These are phyloP conservation scores for Thielaviopsis ethacetica DNA, from an alignment of 2,329 filamentous ascomycete species.

Conservation along the genomic window DNA sequence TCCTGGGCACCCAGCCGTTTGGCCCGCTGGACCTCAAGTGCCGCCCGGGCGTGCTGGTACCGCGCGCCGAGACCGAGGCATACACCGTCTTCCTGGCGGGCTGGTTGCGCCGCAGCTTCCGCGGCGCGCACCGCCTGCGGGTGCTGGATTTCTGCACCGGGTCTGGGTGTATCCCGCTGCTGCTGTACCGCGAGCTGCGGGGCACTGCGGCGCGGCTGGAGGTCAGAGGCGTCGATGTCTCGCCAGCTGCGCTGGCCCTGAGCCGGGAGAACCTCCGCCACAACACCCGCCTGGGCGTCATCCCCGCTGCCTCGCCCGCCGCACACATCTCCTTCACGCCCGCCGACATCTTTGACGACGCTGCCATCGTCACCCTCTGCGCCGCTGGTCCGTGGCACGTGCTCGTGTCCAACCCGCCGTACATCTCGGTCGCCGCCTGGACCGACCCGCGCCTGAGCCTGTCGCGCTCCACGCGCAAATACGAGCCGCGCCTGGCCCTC, in stretches of 20 bases:
- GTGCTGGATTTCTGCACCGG: conserved; percentile 83
- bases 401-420: conserved; percentile 79
- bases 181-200: conserved; percentile 48
- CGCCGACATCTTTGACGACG: conserved; percentile 33
- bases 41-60: conserved; percentile 65
- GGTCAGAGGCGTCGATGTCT: conserved; percentile 61
- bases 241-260: conserved; percentile 44
- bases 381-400: conserved; percentile 34
- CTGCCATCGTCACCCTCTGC: conserved; percentile 19
- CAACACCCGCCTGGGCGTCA: conserved; percentile 23
- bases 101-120: conserved; percentile 1
- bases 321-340: conserved; percentile 27
- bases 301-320: conserved; percentile 12
- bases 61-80: conserved; percentile 60
- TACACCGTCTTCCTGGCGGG: conserved; percentile 41
- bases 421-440: conserved; percentile 48
- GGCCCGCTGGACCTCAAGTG: conserved; percentile 68
- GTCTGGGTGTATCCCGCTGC: conserved; percentile 74
- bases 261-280: conserved; percentile 46
- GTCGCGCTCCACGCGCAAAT: conserved; percentile 63
- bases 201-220: conserved; percentile 25
- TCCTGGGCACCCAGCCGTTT: conserved; percentile 79
- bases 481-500: conserved; percentile 66
- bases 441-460: conserved; percentile 23
- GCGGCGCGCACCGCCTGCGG: conserved; percentile 25